Evolutionary conservation across 129 eudicot genomes (phyloP).

Genomic region (Arctium lappa): DNA sequence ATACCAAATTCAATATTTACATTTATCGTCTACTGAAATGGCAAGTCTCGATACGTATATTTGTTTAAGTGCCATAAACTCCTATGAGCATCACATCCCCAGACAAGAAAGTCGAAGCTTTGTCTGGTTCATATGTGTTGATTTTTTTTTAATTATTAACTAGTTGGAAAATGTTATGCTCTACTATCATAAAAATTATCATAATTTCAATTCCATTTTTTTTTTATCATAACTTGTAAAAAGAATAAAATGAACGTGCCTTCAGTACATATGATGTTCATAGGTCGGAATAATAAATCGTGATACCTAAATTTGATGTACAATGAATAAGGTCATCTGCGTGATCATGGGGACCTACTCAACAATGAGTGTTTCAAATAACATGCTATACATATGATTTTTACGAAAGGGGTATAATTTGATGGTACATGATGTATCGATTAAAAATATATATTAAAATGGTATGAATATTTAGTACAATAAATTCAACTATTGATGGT

Average conservation of each 20-base stretch:
- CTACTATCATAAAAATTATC: not conserved
- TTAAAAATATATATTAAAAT: not conserved
- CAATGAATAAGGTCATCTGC: not conserved
- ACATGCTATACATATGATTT: not conserved
- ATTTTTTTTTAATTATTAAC: not conserved
- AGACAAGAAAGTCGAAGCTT: not conserved
- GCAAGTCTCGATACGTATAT: no score
- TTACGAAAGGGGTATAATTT: not conserved
- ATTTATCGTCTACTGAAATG: not conserved
- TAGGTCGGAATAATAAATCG: not conserved
- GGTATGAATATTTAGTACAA: not conserved
- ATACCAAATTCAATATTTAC: not conserved
- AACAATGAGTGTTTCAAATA: not conserved
- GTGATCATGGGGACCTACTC: not conserved
- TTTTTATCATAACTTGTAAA: not conserved
- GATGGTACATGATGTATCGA: not conserved
- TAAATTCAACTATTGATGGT: not conserved
- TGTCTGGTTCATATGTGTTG: not conserved
- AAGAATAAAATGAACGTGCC: not conserved
- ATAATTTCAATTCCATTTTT: not conserved
- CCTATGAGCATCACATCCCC: not conserved
- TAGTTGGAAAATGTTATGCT: not conserved
- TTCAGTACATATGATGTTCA: not conserved
- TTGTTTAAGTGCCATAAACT: not conserved
- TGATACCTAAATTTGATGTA: not conserved